Percentiles rank a stretch among this genome's conserved stretches.
Evolutionary conservation across 129 eudicot species (phyloP).

Genomic region (Glebionis coronaria): DNA sequence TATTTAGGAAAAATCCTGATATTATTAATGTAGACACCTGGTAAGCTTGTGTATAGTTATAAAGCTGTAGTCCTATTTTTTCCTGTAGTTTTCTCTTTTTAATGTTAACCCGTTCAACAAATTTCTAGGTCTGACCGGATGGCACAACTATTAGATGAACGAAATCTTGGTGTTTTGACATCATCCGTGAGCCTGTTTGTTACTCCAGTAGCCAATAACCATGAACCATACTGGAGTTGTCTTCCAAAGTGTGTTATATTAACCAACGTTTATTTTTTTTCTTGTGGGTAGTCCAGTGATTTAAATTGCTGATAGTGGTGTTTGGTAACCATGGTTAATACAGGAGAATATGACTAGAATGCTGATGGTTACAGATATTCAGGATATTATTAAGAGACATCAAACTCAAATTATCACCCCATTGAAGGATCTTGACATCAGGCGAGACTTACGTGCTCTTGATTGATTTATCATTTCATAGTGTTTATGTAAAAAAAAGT

Average conservation of each 20-base stretch:
- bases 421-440: slow-evolving; percentile 95
- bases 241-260: slow-evolving; percentile 79
- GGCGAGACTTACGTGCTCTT: slow-evolving; percentile 41
- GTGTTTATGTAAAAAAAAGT: neutral
- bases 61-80: neutral
- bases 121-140: slow-evolving; percentile 85
- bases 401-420: too few species aligned
- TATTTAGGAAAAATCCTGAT: slow-evolving; percentile 92
- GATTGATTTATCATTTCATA: neutral
- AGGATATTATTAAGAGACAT: slow-evolving; percentile 93
- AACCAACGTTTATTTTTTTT: neutral
- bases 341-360: slow-evolving; percentile 99
- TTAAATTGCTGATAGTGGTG: slow-evolving; percentile 26
- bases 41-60: slow-evolving; percentile 38
- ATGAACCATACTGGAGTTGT: slow-evolving; percentile 95
- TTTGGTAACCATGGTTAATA: too few species aligned
- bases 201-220: slow-evolving; percentile 82
- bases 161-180: slow-evolving; percentile 92
- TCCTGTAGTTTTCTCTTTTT: slow-evolving; percentile 9
- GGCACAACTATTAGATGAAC: slow-evolving; percentile 95
- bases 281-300: too few species aligned
- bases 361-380: slow-evolving; percentile 98
- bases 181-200: slow-evolving; percentile 95
- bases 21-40: slow-evolving; percentile 94
- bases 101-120: neutral